Evolutionary conservation across 768 basidiomycete genomes (phyloP).

Genomic region (Panaeolus papilionaceus): DNA sequence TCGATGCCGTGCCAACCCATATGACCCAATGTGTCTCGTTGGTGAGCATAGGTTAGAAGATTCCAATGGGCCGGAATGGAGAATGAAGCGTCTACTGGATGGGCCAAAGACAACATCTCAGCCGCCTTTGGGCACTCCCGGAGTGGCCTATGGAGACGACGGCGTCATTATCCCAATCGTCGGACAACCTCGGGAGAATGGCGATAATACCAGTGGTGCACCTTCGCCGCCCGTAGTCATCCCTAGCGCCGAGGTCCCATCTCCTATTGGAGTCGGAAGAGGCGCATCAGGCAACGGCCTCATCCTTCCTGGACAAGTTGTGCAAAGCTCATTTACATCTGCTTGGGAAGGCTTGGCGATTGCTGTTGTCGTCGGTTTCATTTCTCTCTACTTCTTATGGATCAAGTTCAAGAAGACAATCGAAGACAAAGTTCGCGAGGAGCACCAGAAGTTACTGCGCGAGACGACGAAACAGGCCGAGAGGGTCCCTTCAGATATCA

Average conservation of each 20-base stretch:
- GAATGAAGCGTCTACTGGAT: constrained; percentile 62
- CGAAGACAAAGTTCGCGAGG: constrained; percentile 12
- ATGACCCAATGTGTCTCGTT: constrained; percentile 57
- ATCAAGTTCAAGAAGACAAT: constrained; percentile 26
- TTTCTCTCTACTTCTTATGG: constrained; percentile 40
- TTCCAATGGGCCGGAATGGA: constrained; percentile 50
- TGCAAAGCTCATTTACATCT: background rate
- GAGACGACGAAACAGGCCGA: constrained; percentile 2
- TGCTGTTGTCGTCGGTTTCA: constrained; percentile 32
- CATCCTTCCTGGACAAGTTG: background rate
- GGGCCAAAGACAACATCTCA: constrained; percentile 41
- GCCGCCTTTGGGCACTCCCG: background rate
- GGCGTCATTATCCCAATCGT: constrained; percentile 6
- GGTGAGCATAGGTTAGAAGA: constrained; percentile 64
- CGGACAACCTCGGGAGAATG: constrained; percentile 2
- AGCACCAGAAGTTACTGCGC: background rate
- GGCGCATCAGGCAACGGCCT: background rate
- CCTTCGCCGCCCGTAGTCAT: background rate
- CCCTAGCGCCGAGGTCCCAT: background rate
- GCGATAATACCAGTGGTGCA: constrained; percentile 20
- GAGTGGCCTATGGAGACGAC: background rate
- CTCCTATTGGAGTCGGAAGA: background rate
- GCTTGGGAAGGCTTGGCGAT: constrained; percentile 33
- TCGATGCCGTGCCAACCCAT: constrained; percentile 27
- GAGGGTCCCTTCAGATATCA: background rate